Conservation (phyloP, 805 yeast genomes). For the Ogataea ganodermae region DNA sequence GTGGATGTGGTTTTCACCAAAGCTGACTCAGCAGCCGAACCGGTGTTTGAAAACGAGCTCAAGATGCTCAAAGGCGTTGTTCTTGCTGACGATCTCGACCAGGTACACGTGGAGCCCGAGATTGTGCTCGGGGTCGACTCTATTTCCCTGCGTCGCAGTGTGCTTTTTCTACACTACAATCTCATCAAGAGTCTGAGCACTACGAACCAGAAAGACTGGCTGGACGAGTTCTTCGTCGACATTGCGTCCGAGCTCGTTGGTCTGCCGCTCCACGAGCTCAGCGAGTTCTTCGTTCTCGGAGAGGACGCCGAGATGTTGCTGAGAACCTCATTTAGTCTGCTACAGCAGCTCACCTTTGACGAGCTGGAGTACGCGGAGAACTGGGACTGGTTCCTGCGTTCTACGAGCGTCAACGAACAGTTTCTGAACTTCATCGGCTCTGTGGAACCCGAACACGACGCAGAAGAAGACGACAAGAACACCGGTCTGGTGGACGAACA, state of each 20-base stretch:
- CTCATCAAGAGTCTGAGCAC: background rate
- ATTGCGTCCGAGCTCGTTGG: slow-evolving; percentile 7
- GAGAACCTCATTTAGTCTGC: slow-evolving; percentile 7
- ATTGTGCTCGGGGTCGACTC: slow-evolving; percentile 19
- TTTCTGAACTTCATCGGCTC: slow-evolving; percentile 13
- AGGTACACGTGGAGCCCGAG: background rate
- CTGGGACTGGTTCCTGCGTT: slow-evolving; percentile 17
- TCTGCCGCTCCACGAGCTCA: slow-evolving; percentile 11
- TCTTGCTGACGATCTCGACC: slow-evolving; percentile 3
- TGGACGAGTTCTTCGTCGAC: slow-evolving; percentile 11
- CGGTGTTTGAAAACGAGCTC: slow-evolving; percentile 24
- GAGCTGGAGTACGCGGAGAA: slow-evolving; percentile 9
- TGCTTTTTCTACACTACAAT: slow-evolving; percentile 14
- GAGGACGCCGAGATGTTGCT: slow-evolving; percentile 13
- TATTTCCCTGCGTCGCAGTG: slow-evolving; percentile 15
- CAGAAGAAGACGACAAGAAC: background rate
- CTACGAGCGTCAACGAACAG: slow-evolving; percentile 3
- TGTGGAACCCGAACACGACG: slow-evolving; percentile 15
- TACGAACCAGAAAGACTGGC: background rate
- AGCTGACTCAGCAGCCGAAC: slow-evolving; percentile 6
- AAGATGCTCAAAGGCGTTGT: slow-evolving; percentile 9
- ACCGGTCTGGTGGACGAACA: slow-evolving; percentile 6
- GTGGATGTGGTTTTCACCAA: slow-evolving; percentile 19
- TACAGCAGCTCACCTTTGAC: slow-evolving; percentile 16
- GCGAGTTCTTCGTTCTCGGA: slow-evolving; percentile 16